Percentiles rank a stretch among this genome's conserved stretches.
phyloP scores from a whole-genome alignment of 148 eudicot species.

The Amaranthus hypochondriacus region DNA sequence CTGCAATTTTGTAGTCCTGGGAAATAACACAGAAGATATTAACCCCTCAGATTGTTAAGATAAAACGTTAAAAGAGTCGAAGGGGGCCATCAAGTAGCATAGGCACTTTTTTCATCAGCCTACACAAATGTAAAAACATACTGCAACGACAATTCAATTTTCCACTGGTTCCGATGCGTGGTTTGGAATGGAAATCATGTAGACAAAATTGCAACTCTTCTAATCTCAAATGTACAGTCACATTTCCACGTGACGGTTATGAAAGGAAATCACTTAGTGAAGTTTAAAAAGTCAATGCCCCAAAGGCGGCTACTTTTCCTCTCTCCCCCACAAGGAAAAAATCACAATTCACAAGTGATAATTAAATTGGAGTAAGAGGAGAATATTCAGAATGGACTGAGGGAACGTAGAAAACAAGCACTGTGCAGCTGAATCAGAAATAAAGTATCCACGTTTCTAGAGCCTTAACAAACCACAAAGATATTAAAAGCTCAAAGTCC shows the following conservation, averaged over 20 bases:
- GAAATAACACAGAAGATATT: constrained; percentile 5
- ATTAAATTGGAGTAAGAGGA: not conserved
- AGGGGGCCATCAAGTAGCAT: not conserved
- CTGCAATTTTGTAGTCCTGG: constrained; percentile 95
- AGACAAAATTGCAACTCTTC: not conserved
- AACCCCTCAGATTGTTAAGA: not conserved
- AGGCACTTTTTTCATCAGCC: not conserved
- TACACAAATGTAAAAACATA: not conserved
- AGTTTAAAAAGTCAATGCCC: not conserved
- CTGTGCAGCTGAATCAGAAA: not conserved
- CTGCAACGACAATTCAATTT: constrained; percentile 10
- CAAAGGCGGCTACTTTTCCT: not conserved
- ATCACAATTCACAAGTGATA: not conserved
- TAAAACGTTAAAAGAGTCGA: not conserved
- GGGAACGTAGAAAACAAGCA: not conserved
- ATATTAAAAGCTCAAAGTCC: not conserved
- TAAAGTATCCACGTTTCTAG: not conserved
- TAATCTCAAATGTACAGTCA: not conserved
- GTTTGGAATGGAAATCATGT: not conserved
- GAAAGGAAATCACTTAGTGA: not conserved
- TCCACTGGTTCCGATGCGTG: not conserved
- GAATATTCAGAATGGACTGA: not conserved
- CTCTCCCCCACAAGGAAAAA: not conserved
- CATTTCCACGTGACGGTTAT: not conserved
- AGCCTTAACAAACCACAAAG: not conserved